Evolutionary conservation across 495 filamentous ascomycete genomes (phyloP).

Genomic region (Aspergillus homomorphus): DNA sequence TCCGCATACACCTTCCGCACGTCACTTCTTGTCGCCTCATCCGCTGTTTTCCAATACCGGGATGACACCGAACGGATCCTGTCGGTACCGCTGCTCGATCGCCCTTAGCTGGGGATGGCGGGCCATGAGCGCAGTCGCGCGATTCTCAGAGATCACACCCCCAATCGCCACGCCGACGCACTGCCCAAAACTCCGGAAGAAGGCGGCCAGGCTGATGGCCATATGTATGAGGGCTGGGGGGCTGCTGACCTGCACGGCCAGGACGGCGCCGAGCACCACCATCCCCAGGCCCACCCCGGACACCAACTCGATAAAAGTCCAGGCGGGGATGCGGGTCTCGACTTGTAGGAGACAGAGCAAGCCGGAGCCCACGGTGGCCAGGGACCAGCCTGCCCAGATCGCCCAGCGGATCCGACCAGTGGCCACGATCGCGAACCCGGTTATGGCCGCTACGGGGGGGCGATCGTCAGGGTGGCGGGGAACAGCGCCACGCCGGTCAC

Average conservation of each 20-base stretch:
- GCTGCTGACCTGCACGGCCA: constrained; percentile 49
- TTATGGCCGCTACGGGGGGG: constrained; percentile 47
- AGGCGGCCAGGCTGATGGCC: constrained; percentile 53
- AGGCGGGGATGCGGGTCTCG: constrained; percentile 39
- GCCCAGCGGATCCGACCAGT: constrained; percentile 50
- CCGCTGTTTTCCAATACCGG: constrained; percentile 54
- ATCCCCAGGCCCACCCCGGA: constrained; percentile 49
- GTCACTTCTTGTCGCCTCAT: constrained; percentile 34
- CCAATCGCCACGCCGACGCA: constrained; percentile 55
- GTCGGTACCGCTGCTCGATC: constrained; percentile 46
- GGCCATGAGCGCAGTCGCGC: constrained; percentile 46
- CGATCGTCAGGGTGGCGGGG: constrained; percentile 51
- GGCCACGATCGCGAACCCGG: constrained; percentile 39
- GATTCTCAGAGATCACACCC: constrained; percentile 60
- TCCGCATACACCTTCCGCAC: constrained; percentile 55
- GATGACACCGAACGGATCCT: constrained; percentile 59
- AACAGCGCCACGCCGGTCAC: constrained; percentile 46
- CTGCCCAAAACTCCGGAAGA: constrained; percentile 55
- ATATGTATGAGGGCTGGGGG: constrained; percentile 41
- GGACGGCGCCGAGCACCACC: constrained; percentile 46
- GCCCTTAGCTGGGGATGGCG: constrained; percentile 39
- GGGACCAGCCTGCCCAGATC: constrained; percentile 51
- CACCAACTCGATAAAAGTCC: constrained; percentile 49
- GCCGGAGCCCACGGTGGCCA: constrained; percentile 47
- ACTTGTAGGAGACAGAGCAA: constrained; percentile 44